Conservation (phyloP, 371 early-diverging fungal genomes). For the Mortierella sp. region DNA sequence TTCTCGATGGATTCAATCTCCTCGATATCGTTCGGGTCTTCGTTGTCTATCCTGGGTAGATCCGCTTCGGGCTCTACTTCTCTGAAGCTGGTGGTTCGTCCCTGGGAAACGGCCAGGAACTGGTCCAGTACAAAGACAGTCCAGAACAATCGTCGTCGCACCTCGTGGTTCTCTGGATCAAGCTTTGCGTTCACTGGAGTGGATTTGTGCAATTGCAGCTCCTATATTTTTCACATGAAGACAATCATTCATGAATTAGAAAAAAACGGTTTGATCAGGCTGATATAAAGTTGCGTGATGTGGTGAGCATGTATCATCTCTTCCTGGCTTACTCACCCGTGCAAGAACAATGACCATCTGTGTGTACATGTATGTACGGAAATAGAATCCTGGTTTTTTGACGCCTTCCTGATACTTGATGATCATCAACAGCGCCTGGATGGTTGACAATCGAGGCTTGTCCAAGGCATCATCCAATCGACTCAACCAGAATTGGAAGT, state of each 20-base stretch:
- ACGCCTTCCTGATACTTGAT: constrained; percentile 55
- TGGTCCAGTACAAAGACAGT: constrained; percentile 51
- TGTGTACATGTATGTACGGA: constrained; percentile 56
- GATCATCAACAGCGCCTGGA: constrained; percentile 52
- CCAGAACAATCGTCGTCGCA: constrained; percentile 48
- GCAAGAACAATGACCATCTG: constrained; percentile 60
- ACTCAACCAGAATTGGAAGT: constrained; percentile 49
- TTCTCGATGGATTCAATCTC: constrained; percentile 47
- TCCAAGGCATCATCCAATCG: constrained; percentile 53
- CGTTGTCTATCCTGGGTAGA: constrained; percentile 42
- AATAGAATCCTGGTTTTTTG: constrained; percentile 53
- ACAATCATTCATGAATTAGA: neutral
- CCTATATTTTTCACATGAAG: constrained; percentile 26
- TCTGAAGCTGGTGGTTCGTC: constrained; percentile 46
- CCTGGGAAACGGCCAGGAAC: constrained; percentile 50
- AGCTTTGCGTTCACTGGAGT: constrained; percentile 52
- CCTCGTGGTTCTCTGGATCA: constrained; percentile 50
- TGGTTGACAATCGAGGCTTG: constrained; percentile 52
- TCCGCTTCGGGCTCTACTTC: constrained; percentile 54
- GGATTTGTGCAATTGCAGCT: constrained; percentile 51
- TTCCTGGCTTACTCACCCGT: constrained; percentile 60
- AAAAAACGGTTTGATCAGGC: too few species aligned
- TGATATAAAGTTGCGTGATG: too few species aligned
- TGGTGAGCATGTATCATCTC: constrained; percentile 27
- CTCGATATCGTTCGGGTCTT: constrained; percentile 45